phyloP scores from a whole-genome alignment of 768 basidiomycete genomes.

The Trametes gibbosa region DNA sequence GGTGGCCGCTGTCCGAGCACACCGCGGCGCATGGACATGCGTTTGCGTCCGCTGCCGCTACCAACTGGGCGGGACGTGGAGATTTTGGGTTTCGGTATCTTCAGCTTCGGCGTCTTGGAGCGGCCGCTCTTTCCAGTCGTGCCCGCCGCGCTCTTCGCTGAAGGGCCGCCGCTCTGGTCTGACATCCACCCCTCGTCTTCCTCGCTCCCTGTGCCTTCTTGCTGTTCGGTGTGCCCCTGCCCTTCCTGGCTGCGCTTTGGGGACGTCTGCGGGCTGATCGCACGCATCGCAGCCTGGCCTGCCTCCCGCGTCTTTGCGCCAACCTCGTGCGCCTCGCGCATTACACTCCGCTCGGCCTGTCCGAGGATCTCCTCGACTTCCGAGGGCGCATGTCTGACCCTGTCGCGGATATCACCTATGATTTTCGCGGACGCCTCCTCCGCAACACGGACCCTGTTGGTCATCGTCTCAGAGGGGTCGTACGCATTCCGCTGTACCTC shows the following conservation, averaged over 20 bases:
- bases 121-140: background rate
- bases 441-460: conserved; percentile 26
- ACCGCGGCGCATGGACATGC: conserved; percentile 15
- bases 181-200: conserved; percentile 69
- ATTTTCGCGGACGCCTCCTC: conserved; percentile 27
- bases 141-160: background rate
- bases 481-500: conserved; percentile 35
- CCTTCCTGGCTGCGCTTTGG: background rate
- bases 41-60: conserved; percentile 8
- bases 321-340: conserved; percentile 18
- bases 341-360: conserved; percentile 19
- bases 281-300: conserved; percentile 20
- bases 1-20: conserved; percentile 17
- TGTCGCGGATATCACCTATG: conserved; percentile 24
- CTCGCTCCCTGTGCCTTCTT: conserved; percentile 31
- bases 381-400: conserved; percentile 15
- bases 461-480: conserved; percentile 29
- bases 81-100: conserved; percentile 19
- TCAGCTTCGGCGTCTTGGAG: conserved; percentile 22
- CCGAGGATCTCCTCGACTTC: conserved; percentile 15
- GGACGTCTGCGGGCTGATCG: conserved; percentile 5
- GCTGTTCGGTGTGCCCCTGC: background rate
- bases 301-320: conserved; percentile 19
- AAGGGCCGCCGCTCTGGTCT: conserved; percentile 41
- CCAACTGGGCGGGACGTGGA: conserved; percentile 7